A percentile compares a stretch with the other conserved stretches of the same genome.
These are phyloP conservation scores for Raddia distichophylla DNA, from an alignment of 176 grass and related monocot genomes.

Conservation along the genomic window DNA sequence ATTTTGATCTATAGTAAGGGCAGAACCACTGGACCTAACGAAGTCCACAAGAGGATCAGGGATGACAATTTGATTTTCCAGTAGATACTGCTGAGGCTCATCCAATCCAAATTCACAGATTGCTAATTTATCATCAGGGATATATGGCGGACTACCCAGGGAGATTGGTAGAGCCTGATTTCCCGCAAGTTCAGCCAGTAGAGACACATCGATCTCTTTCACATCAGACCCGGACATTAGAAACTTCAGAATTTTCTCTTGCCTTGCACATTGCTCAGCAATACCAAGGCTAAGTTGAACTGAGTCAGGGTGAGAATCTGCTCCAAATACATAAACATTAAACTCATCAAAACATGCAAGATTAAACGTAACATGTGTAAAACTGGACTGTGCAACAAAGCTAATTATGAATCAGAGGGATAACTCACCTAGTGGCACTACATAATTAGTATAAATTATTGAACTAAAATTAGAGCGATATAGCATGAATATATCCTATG, in stretches of 20 bases:
- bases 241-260: constrained; percentile 76
- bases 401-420: background rate
- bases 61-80: constrained; percentile 51
- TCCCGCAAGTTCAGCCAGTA: constrained; percentile 58
- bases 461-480: background rate
- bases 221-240: constrained; percentile 62
- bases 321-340: constrained; percentile 17
- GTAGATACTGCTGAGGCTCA: constrained; percentile 50
- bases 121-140: constrained; percentile 52
- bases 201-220: constrained; percentile 51
- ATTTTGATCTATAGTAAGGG: constrained; percentile 48
- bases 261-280: constrained; percentile 64
- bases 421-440: background rate
- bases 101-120: constrained; percentile 54
- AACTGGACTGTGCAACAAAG: background rate
- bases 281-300: constrained; percentile 74
- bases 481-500: background rate
- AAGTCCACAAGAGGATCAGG: constrained; percentile 60
- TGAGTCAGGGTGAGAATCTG: constrained; percentile 62
- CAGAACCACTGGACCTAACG: constrained; percentile 39
- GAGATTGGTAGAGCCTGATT: constrained; percentile 43
- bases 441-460: background rate
- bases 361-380: background rate
- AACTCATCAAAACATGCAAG: background rate
- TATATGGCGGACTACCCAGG: constrained; percentile 43